Percentiles rank a stretch among this genome's conserved stretches.
These are phyloP conservation scores for Phytophthora megakarya DNA, from an alignment of 352 stramenopile species.

Conservation along the genomic window DNA sequence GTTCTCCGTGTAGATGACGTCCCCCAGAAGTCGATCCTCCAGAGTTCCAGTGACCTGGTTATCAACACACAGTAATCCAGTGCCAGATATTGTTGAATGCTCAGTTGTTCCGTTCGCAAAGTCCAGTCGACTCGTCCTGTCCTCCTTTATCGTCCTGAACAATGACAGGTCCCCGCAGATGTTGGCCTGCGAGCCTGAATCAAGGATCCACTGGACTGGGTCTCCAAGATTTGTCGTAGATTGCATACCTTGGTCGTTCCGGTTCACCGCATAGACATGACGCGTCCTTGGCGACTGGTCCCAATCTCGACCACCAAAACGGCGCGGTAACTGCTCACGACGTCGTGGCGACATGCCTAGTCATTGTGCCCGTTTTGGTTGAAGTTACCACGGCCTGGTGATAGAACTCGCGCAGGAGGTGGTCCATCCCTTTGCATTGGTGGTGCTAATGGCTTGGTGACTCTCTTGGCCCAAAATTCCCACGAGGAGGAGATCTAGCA, in stretches of 20 bases:
- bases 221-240: background rate
- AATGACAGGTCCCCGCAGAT: constrained; percentile 14
- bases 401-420: no score
- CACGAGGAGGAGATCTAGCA: no score
- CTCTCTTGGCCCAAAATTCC: no score
- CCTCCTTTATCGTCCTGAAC: constrained; percentile 2
- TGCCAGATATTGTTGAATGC: constrained; percentile 5
- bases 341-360: no score
- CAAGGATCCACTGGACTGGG: constrained; percentile 11
- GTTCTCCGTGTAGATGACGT: constrained; percentile 15
- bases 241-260: background rate
- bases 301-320: no score
- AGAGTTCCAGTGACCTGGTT: constrained; percentile 8
- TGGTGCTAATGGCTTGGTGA: no score
- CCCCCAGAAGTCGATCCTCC: constrained; percentile 13
- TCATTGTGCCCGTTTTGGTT: no score
- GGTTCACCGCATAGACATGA: no score
- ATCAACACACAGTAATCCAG: constrained; percentile 6
- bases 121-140: background rate
- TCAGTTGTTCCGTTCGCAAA: constrained; percentile 17
- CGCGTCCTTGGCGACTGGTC: no score
- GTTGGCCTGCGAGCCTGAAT: constrained; percentile 18
- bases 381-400: no score
- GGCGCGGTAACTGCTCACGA: no score
- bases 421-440: no score